Evolutionary conservation across 768 basidiomycete genomes (phyloP).

Genomic region (Mycena pura): DNA sequence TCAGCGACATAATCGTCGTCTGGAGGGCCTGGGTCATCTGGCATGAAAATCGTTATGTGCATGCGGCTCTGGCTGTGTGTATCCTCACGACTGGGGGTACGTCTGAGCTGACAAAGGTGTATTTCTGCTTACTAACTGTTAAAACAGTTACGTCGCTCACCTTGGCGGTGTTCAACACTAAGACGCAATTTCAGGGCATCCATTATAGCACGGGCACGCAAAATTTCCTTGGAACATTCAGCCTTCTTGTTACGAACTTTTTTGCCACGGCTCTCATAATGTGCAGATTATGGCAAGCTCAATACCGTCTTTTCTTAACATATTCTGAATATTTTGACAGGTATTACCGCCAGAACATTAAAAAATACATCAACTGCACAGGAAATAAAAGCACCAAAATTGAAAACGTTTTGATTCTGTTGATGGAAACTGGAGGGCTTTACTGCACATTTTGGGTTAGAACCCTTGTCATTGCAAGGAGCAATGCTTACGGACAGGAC

Average conservation of each 20-base stretch:
- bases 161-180: conserved; percentile 20
- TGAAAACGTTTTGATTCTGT: conserved; percentile 24
- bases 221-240: conserved; percentile 27
- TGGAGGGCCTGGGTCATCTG: conserved; percentile 30
- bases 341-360: conserved; percentile 27
- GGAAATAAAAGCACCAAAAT: conserved; percentile 4
- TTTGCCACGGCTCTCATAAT: conserved; percentile 18
- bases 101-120: not conserved
- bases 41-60: conserved; percentile 19
- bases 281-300: conserved; percentile 21
- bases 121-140: no score
- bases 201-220: not conserved
- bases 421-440: conserved; percentile 25
- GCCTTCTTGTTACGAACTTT: conserved; percentile 26
- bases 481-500: no score
- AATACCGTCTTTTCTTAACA: not conserved
- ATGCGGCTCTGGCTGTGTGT: conserved; percentile 19
- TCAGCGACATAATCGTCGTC: conserved; percentile 28
- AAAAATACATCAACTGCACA: conserved; percentile 16
- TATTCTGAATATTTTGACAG: not conserved
- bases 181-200: conserved; percentile 15
- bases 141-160: conserved; percentile 19
- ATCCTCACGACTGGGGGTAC: conserved; percentile 24
- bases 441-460: conserved; percentile 29
- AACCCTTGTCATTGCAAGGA: not conserved